Base-by-base conservation (phyloP, 1,139 yeast species). In the Hyphopichia fennica region DNA sequence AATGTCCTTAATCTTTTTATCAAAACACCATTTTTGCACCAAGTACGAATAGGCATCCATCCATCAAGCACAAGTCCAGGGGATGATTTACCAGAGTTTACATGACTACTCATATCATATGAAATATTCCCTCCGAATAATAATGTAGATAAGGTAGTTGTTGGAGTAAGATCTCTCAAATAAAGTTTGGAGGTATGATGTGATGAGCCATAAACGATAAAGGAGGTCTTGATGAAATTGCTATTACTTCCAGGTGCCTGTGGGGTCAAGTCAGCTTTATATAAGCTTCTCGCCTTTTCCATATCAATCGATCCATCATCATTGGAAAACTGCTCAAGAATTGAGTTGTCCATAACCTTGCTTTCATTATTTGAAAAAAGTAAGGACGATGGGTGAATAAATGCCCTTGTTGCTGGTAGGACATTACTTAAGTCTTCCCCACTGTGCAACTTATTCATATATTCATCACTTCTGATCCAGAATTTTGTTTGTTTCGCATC, bases 21-120 rank as follows among this genome's bases (percentile, higher is more conserved):
- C 41, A 91, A 67, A 4, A 93, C 96, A 1, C 95, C 98, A 56
- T 91, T 89, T 52, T 95, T 86, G 50, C 96, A 87, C 97, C 98
- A 90, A 2, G 96, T 87, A 50, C 87, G 72, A 29, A 93, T 70
- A 8, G 96, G 90, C 27, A 87, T 63, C 96, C 96, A 87, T 39
- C 77, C 74, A 54, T 87, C 96, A 44, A 90, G 58, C 22, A 84
- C 75, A 43, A 84, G 72, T 38, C 90, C 89, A 0, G 87, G 85
- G 0, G 84, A 77, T 10, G 75, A 66, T 28, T 56, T 59, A 3
- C 68, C 68, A 1, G 69, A 65, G 2, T 63, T 55, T 2, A 70
- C 45, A 36, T 64, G 56, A 4, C 63, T 55, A 7, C 67, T 63
- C 32, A 88, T 63, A 53, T 91, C 96, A 53, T 88, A 90, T 22